Conservation (phyloP, 129 eudicot genomes). For the Tagetes patula region DNA sequence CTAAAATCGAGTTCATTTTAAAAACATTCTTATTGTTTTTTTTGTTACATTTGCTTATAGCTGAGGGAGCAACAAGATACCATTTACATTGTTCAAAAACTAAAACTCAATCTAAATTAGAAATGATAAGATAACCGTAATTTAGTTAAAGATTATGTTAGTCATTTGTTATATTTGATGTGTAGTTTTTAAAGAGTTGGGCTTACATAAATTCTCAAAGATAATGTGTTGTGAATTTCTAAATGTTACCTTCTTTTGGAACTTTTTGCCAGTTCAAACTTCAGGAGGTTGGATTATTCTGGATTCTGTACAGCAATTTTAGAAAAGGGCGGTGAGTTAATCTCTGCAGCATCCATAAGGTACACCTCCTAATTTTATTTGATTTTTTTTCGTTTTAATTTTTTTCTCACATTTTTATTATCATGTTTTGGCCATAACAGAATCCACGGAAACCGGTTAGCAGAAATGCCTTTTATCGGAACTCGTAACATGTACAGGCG, state of each 20-base stretch:
- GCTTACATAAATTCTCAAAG: slow-evolving; percentile 1
- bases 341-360: slow-evolving; percentile 88
- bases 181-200: background rate
- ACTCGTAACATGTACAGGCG: slow-evolving; percentile 87
- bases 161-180: background rate
- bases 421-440: slow-evolving; percentile 33
- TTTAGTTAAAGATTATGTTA: background rate
- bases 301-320: slow-evolving; percentile 68
- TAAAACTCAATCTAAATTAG: background rate
- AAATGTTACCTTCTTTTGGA: background rate
- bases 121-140: slow-evolving; percentile 5
- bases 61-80: background rate
- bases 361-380: slow-evolving; percentile 8
- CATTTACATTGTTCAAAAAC: slow-evolving; percentile 9
- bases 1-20: background rate
- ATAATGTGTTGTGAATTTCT: background rate
- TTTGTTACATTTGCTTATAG: background rate
- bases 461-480: slow-evolving; percentile 98
- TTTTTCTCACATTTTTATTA: slow-evolving; percentile 5
- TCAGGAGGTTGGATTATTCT: slow-evolving; percentile 67
- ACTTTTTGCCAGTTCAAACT: slow-evolving; percentile 67
- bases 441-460: slow-evolving; percentile 77
- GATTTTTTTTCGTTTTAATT: background rate
- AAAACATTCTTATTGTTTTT: background rate
- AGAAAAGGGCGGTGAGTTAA: slow-evolving; percentile 73